phyloP scores from a whole-genome alignment of 257 asterid species.

The Haberlea rhodopensis region DNA sequence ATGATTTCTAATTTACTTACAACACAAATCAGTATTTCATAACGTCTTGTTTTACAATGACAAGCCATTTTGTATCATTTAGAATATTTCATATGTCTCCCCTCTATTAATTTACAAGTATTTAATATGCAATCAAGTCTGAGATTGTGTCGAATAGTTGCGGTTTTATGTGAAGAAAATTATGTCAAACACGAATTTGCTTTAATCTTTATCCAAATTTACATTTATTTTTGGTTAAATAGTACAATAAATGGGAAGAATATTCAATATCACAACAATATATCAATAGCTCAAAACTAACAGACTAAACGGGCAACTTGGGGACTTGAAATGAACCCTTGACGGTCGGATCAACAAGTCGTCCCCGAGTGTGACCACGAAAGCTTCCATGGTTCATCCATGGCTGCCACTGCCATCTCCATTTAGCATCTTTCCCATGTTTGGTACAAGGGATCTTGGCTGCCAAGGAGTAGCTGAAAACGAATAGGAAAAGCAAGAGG shows the following conservation, averaged over 20 bases:
- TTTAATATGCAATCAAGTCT: no score
- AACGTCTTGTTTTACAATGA: background rate
- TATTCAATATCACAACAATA: background rate
- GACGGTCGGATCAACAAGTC: conserved; percentile 41
- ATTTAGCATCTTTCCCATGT: conserved; percentile 18
- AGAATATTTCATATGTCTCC: no score
- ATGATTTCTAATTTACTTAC: no score
- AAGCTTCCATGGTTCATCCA: conserved; percentile 67
- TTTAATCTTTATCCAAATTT: no score
- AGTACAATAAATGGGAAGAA: background rate
- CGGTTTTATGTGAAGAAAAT: no score
- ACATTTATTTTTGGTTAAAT: no score
- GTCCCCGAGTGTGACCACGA: conserved; percentile 42
- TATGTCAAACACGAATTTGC: no score
- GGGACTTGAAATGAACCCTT: conserved; percentile 36
- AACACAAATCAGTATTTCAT: background rate
- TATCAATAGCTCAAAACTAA: background rate
- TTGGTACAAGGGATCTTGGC: conserved; percentile 9
- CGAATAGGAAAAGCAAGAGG: conserved; percentile 37
- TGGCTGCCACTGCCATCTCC: conserved; percentile 42
- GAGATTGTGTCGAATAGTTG: background rate
- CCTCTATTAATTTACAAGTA: background rate
- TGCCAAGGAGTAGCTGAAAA: conserved; percentile 27
- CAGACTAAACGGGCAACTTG: conserved; percentile 36
- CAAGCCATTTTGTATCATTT: background rate